phyloP scores from a whole-genome alignment of 1,139 yeast species.

The Debaryomycetaceae sp. region DNA sequence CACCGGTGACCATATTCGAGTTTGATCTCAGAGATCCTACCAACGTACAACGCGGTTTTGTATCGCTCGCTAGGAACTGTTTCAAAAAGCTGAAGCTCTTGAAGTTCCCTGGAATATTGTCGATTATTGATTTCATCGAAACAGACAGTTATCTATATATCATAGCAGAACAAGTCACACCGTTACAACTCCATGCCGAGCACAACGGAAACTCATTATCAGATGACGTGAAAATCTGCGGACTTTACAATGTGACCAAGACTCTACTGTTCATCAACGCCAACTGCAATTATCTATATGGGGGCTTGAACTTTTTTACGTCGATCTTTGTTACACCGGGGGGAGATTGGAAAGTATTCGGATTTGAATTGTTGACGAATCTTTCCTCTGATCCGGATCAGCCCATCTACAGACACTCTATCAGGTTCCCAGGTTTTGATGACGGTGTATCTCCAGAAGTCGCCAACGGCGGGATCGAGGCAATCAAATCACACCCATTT shows the following conservation, averaged over 20 bases:
- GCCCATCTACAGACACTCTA: slow-evolving; percentile 34
- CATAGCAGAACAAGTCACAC: slow-evolving; percentile 74
- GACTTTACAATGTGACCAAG: slow-evolving; percentile 53
- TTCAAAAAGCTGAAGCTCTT: slow-evolving; percentile 62
- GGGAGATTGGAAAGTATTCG: slow-evolving; percentile 87
- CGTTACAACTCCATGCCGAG: slow-evolving; percentile 42
- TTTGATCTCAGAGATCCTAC: slow-evolving; percentile 48
- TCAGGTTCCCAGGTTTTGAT: slow-evolving; percentile 19
- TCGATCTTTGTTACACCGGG: slow-evolving; percentile 59
- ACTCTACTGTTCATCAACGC: slow-evolving; percentile 61
- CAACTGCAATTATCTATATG: slow-evolving; percentile 65
- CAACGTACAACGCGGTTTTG: slow-evolving; percentile 24
- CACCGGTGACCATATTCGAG: slow-evolving; percentile 57
- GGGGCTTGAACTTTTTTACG: slow-evolving; percentile 49
- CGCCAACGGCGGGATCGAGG: slow-evolving; percentile 36
- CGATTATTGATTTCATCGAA: slow-evolving; percentile 67
- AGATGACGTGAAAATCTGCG: slow-evolving; percentile 48
- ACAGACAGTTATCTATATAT: slow-evolving; percentile 60
- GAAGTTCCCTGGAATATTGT: slow-evolving; percentile 75
- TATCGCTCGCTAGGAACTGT: slow-evolving; percentile 59
- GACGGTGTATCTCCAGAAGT: slow-evolving; percentile 44
- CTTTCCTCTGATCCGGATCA: slow-evolving; percentile 49
- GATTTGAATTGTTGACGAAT: slow-evolving; percentile 69
- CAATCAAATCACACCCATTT: slow-evolving; percentile 33
- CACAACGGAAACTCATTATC: slow-evolving; percentile 16